A percentile compares a stretch with the other conserved stretches of the same genome.
Evolutionary conservation across 148 eudicot genomes (phyloP).

Genomic region (Diospyros lotus): DNA sequence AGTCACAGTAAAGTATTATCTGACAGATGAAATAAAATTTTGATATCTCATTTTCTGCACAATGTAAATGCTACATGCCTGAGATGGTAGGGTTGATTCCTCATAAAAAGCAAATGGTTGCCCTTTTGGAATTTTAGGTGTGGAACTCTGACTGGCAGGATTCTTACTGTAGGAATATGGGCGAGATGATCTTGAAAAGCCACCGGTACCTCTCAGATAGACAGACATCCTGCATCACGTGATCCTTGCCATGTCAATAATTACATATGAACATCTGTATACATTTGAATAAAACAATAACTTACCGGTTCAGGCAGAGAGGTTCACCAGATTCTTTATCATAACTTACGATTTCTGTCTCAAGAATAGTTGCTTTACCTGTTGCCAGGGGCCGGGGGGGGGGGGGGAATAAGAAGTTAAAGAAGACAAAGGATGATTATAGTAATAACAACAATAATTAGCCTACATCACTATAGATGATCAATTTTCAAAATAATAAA

Average conservation of each 20-base stretch:
- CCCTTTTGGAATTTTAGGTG: conserved; percentile 57
- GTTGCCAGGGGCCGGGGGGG: neutral
- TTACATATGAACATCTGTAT: neutral
- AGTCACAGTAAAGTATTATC: neutral
- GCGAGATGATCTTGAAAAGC: conserved; percentile 72
- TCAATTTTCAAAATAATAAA: neutral
- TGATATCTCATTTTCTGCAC: neutral
- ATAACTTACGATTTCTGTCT: conserved; percentile 59
- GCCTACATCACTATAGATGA: neutral
- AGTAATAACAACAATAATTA: neutral
- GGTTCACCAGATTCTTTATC: conserved; percentile 62
- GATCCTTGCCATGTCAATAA: conserved; percentile 9
- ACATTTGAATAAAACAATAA: neutral
- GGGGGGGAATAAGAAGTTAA: too few species aligned
- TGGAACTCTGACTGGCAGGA: conserved; percentile 37
- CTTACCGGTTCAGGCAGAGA: conserved; percentile 83
- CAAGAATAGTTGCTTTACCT: conserved; percentile 92
- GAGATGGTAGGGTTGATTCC: conserved; percentile 81
- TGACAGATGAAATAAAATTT: neutral
- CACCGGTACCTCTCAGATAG: conserved; percentile 88
- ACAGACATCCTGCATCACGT: conserved; percentile 45
- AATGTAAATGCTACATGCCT: conserved; percentile 40
- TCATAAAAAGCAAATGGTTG: conserved; percentile 74
- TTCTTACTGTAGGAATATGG: conserved; percentile 62
- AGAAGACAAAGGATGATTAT: neutral